Conservation (phyloP, 345 rosid species). For the Hibiscus mutabilis region DNA sequence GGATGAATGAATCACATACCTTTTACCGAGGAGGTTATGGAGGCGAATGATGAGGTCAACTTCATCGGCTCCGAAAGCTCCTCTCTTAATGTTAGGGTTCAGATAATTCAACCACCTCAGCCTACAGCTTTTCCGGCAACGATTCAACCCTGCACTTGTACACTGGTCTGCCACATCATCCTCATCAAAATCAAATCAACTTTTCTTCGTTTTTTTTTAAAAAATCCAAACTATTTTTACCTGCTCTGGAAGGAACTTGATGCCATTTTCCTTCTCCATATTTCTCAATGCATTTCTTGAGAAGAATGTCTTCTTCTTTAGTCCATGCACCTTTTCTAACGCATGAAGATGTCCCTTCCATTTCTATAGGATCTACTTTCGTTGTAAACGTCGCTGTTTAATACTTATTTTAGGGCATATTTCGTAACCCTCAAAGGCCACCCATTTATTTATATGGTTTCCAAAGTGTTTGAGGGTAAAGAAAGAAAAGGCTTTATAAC, state of each 20-base stretch:
- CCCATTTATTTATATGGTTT: too few species aligned
- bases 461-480: too few species aligned
- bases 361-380: background rate
- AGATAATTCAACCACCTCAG: slow-evolving; percentile 51
- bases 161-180: background rate
- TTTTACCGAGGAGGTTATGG: slow-evolving; percentile 45
- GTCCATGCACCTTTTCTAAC: slow-evolving; percentile 31
- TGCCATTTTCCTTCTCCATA: slow-evolving; percentile 45
- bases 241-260: slow-evolving; percentile 27
- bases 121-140: slow-evolving; percentile 50
- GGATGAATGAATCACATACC: slow-evolving; percentile 16
- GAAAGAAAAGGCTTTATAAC: too few species aligned
- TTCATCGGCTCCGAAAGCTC: slow-evolving; percentile 35
- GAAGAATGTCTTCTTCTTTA: slow-evolving; percentile 39
- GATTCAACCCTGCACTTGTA: slow-evolving; percentile 31
- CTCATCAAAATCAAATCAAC: background rate
- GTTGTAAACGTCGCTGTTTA: too few species aligned
- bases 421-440: too few species aligned
- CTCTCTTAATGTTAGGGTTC: slow-evolving; percentile 38
- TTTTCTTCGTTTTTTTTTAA: too few species aligned
- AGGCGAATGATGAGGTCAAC: slow-evolving; percentile 39
- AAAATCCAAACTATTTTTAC: background rate
- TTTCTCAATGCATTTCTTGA: slow-evolving; percentile 31
- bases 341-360: background rate
- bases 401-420: too few species aligned